Evolutionary conservation across 2,329 filamentous ascomycete species (phyloP).

Genomic region (Penicillium sp.): DNA sequence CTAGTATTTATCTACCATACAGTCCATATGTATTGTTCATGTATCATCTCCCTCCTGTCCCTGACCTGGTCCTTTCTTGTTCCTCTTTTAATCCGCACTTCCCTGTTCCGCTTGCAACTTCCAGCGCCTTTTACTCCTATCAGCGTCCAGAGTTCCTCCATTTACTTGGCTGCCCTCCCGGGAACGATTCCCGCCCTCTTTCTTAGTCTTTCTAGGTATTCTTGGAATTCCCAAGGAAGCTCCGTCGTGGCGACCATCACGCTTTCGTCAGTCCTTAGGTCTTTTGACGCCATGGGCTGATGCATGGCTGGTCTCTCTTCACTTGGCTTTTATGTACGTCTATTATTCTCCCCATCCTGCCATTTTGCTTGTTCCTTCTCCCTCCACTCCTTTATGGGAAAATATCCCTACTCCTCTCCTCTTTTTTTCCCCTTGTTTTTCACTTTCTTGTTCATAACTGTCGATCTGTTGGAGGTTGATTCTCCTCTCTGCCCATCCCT

Average conservation of each 20-base stretch:
- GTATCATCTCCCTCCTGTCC: background rate
- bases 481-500: background rate
- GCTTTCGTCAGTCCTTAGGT: constrained; percentile 32
- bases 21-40: background rate
- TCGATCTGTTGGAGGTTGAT: constrained; percentile 8
- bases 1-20: background rate
- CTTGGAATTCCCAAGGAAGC: background rate
- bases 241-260: constrained; percentile 21
- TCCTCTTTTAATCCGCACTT: constrained; percentile 4
- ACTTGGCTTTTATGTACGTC: constrained; percentile 34
- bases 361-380: constrained; percentile 13
- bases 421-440: constrained; percentile 19
- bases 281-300: constrained; percentile 29
- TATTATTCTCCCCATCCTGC: constrained; percentile 20
- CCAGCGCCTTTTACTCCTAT: constrained; percentile 9
- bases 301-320: constrained; percentile 25
- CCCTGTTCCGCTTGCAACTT: constrained; percentile 27
- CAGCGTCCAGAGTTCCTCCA: background rate
- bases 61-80: constrained; percentile 1
- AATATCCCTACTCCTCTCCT: constrained; percentile 14
- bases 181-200: constrained; percentile 2
- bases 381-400: constrained; percentile 4
- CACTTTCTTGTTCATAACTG: constrained; percentile 15
- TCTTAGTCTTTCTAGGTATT: background rate
- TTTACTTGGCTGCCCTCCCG: background rate